Conservation (phyloP, 345 rosid genomes). For the Linum trigynum region DNA sequence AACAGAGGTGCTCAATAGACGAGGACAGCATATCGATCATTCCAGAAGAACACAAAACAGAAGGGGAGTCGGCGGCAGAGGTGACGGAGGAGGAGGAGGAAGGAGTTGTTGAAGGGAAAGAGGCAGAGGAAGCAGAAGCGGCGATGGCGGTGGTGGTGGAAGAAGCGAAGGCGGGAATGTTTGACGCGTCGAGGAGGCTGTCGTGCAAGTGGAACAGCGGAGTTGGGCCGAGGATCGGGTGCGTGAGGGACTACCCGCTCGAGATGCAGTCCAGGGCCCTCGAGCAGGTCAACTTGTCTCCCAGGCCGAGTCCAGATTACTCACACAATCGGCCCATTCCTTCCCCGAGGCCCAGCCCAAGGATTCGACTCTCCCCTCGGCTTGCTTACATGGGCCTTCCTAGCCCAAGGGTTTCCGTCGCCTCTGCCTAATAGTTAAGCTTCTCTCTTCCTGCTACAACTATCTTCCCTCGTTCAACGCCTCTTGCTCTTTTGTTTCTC, state of each 20-base stretch:
- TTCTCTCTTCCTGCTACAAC: no score
- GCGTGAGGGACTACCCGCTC: slow-evolving; percentile 64
- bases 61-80: slow-evolving; percentile 17
- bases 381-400: slow-evolving; percentile 49
- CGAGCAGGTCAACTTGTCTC: slow-evolving; percentile 55
- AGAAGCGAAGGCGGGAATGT: slow-evolving; percentile 24
- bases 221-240: slow-evolving; percentile 59
- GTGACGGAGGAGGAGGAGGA: slow-evolving; percentile 11
- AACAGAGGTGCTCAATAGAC: slow-evolving; percentile 17
- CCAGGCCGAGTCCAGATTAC: slow-evolving; percentile 28
- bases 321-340: slow-evolving; percentile 26
- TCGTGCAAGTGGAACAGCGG: slow-evolving; percentile 74
- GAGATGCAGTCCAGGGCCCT: slow-evolving; percentile 50
- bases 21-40: slow-evolving; percentile 15
- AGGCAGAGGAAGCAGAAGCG: slow-evolving; percentile 1
- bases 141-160: slow-evolving; percentile 11
- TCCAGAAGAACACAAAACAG: not conserved
- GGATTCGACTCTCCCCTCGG: slow-evolving; percentile 34
- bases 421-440: not conserved
- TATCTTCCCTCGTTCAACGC: no score
- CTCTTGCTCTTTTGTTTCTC: no score
- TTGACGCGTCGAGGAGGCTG: slow-evolving; percentile 34
- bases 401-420: slow-evolving; percentile 25
- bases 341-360: slow-evolving; percentile 41
- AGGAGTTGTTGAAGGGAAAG: not conserved